These are phyloP conservation scores for Curvularia eragrostidis DNA, from an alignment of 2,329 filamentous ascomycete species.

Conservation along the genomic window DNA sequence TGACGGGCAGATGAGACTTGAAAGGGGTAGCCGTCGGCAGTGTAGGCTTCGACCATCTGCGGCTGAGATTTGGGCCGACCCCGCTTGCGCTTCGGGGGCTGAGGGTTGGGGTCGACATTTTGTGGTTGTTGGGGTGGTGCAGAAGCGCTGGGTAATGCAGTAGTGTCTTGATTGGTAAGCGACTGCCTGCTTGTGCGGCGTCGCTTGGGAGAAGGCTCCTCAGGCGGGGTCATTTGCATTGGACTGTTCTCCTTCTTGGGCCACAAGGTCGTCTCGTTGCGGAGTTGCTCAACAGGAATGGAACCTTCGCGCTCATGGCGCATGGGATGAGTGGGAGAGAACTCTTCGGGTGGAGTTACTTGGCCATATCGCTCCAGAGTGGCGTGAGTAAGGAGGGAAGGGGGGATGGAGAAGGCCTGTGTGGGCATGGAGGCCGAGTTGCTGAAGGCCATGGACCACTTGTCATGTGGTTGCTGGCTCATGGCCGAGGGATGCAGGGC, in stretches of 20 bases:
- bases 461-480: conserved; percentile 24
- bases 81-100: conserved; percentile 47
- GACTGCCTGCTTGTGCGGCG: conserved; percentile 35
- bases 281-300: conserved; percentile 40
- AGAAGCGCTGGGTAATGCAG: conserved; percentile 7
- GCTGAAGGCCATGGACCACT: conserved; percentile 32
- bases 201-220: conserved; percentile 33
- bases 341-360: conserved; percentile 47
- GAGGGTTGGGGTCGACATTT: conserved; percentile 25
- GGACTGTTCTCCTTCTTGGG: conserved; percentile 21
- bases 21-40: conserved; percentile 43
- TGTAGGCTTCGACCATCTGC: conserved; percentile 40
- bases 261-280: conserved; percentile 37
- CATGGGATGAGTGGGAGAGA: conserved; percentile 33
- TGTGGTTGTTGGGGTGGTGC: conserved; percentile 20
- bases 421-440: conserved; percentile 8
- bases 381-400: conserved; percentile 36
- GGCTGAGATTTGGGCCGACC: conserved; percentile 46
- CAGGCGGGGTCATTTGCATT: conserved; percentile 10
- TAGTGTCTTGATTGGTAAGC: conserved; percentile 16
- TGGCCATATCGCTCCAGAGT: conserved; percentile 45
- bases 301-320: conserved; percentile 27
- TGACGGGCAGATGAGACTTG: conserved; percentile 46
- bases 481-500: conserved; percentile 29
- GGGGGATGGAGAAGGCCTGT: conserved; percentile 37